Evolutionary conservation across 1,139 yeast species (phyloP), one percentile per base, ranked within the genome.

Genomic region (Casaregolazyma suthepensis): DNA sequence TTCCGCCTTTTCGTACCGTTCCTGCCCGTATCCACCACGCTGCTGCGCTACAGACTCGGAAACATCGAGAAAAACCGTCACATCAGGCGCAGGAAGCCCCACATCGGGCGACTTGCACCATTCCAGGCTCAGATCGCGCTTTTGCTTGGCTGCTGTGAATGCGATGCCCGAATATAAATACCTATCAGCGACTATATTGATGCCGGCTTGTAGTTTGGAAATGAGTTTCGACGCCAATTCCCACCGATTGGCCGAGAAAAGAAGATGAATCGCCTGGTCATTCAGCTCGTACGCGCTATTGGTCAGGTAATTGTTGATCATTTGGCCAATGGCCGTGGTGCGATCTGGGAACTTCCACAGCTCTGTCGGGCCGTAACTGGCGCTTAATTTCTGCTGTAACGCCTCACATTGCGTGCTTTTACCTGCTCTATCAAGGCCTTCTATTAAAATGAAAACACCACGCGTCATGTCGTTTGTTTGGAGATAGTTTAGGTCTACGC

Each of bases 191-290:
- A 94, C 76, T 1, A 93, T 78, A 52, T 76, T 75, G 6, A 67
- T 66, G 0, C 96, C 97, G 0, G 66, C 59, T 1, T 72, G 64
- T 43, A 91, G 69, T 17, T 72, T 66, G 1, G 66, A 56, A 9
- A 70, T 63, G 4, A 94, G 80, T n/a, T 69, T 67, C 0, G 74
- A 69, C 4, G 77, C 78, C 37, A 81, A 66, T 69, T 93, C 99
- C 99, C 99, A 94, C 59, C 99, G 71, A 65, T 94, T 94, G 1
- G 99, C 97, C 62, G 91, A 83, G 68, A 94, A 94, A 43, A 94
- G 73, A 44, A 94, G 74, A 69, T 94, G 99, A 10, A 90, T 84
- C 0, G 96, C 76, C 67, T 89, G 85, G 63, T 68, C 71, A 26
- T 65, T 60, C 42, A 89, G 68, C 12, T 70, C 58, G 26, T 72